Conservation (phyloP, 768 basidiomycete genomes). For the Pholiota molesta region DNA sequence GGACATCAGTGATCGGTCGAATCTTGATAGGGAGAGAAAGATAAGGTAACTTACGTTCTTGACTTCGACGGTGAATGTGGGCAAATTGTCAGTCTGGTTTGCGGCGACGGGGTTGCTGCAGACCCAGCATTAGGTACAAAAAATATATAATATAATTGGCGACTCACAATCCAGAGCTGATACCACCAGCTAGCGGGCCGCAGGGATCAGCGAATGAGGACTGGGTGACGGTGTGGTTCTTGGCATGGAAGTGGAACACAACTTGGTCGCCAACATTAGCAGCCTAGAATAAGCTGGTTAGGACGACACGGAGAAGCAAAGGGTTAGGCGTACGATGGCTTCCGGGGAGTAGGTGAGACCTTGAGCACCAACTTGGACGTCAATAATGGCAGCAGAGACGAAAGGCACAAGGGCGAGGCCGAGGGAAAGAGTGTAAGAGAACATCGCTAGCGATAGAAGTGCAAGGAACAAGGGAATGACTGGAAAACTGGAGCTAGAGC, state of each 20-base stretch:
- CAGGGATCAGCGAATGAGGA: constrained; percentile 58
- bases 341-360: constrained; percentile 52
- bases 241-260: constrained; percentile 61
- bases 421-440: constrained; percentile 44
- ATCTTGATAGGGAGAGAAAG: not conserved
- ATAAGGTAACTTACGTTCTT: constrained; percentile 37
- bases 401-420: constrained; percentile 53
- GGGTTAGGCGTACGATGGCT: constrained; percentile 42
- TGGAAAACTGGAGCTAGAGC: constrained; percentile 2
- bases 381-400: constrained; percentile 50
- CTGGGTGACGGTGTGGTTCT: constrained; percentile 59
- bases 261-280: constrained; percentile 60
- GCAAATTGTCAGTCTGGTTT: constrained; percentile 49
- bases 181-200: constrained; percentile 50
- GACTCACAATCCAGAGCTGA: constrained; percentile 61
- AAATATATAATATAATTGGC: constrained; percentile 2
- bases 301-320: not conserved
- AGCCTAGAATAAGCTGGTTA: constrained; percentile 30
- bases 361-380: constrained; percentile 56
- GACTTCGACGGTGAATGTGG: constrained; percentile 55
- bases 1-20: constrained; percentile 1
- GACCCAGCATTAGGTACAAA: constrained; percentile 35
- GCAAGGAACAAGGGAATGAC: constrained; percentile 24
- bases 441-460: constrained; percentile 46
- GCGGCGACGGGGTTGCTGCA: constrained; percentile 46